Base-by-base conservation (phyloP, 2,329 filamentous ascomycete species). In the Hymenoscyphus albidus region DNA sequence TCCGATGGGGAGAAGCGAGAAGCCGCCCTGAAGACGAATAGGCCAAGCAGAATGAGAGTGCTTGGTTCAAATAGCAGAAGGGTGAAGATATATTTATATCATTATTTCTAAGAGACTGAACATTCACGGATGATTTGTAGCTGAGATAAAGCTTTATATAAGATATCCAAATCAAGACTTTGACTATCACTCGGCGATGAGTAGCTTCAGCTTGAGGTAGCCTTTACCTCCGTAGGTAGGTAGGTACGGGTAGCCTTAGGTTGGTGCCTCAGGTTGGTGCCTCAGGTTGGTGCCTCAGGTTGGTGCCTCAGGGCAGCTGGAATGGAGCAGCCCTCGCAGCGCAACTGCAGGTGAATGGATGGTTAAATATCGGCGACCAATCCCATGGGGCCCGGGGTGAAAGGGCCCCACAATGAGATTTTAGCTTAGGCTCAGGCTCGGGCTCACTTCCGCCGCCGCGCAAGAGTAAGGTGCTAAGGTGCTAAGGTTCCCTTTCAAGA, bases 401-500 rank as follows among this genome's bases (percentile, higher is more conserved):
- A n/a, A 51, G 44, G 18, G 44, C n/a, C n/a, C 22, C 44, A 27
- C 44, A 7, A n/a, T 16, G 42, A 16, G 14, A 7, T n/a, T 54
- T 27, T 54, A 18, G 48, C 18, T 54, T 13, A 5, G 22, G 48
- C n/a, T 51, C 44, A 54, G 48, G 48, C n/a, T 51, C 44, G 31
- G 48, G 18, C 22, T 54, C 56, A 27, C 27, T 27, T 27, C 27
- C 27, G 27, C 56, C 48, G 48, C 48, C 2, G 31, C 55, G 48
- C 48, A 18, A 27, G 22, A 22, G 22, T 22, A 22, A 22, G 22
- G 22, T 22, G 22, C 22, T 22, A 22, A 22, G 22, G 48, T 13
- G 14, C 6, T 6, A n/a, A 16, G 42, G 48, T 39, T 59, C 40
- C 58, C 58, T 48, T 59, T 59, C 38, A 59, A 59, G 58, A 48